A percentile compares a stretch with the other conserved stretches of the same genome.
Conservation (phyloP, 148 eudicot species). For the Rhododendron williamsianum region DNA sequence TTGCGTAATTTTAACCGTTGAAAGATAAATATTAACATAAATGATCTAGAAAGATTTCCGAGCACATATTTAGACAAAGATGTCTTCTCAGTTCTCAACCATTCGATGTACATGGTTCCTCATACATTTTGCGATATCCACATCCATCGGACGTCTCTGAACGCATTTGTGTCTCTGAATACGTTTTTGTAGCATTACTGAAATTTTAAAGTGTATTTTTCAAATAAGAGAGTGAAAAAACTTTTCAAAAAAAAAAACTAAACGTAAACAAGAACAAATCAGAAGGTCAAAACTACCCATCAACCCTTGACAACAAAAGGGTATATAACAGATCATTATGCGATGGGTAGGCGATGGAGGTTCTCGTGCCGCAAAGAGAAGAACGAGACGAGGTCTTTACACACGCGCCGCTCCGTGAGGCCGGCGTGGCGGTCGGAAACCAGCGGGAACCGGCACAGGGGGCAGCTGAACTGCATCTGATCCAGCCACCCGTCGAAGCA, state of each 20-base stretch:
- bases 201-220: not conserved
- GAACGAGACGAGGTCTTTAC: slow-evolving; percentile 26
- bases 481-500: slow-evolving; percentile 78
- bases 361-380: slow-evolving; percentile 15
- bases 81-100: not conserved
- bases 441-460: slow-evolving; percentile 58
- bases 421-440: slow-evolving; percentile 40
- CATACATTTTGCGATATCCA: not conserved
- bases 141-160: too few relatives aligned
- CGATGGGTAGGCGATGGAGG: not conserved
- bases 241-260: too few relatives aligned
- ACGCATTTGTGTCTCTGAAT: too few relatives aligned
- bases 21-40: not conserved
- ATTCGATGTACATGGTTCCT: not conserved
- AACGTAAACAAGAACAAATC: not conserved
- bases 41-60: too few relatives aligned
- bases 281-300: slow-evolving; percentile 10
- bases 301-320: slow-evolving; percentile 1
- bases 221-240: not conserved
- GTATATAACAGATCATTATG: not conserved
- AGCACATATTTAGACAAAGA: too few relatives aligned
- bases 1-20: not conserved
- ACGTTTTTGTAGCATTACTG: too few relatives aligned
- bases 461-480: slow-evolving; percentile 58
- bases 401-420: slow-evolving; percentile 30